These are phyloP conservation scores for Crithidia bombi DNA, from an alignment of 208 protist species.

Conservation along the genomic window DNA sequence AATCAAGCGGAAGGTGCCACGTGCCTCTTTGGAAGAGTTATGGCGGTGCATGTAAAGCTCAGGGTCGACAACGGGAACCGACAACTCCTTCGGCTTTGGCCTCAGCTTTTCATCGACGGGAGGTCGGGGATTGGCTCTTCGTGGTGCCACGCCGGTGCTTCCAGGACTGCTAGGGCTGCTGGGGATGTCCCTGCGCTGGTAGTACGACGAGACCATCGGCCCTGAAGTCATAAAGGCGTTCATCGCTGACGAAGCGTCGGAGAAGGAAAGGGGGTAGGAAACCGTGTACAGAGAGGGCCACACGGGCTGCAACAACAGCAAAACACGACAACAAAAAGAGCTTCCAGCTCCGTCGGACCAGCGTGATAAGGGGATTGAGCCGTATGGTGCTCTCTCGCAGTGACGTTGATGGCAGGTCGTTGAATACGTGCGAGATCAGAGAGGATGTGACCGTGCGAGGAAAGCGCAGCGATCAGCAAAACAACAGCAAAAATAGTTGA, in stretches of 20 bases:
- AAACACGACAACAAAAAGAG: conserved; percentile 1
- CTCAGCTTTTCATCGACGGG: conserved; percentile 6
- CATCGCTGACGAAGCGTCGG: conserved; percentile 12
- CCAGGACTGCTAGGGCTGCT: not conserved
- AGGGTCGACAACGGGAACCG: conserved; percentile 23
- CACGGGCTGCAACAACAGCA: too few relatives aligned
- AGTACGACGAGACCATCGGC: conserved; percentile 32
- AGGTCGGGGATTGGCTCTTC: not conserved
- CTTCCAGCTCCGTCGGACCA: too few relatives aligned
- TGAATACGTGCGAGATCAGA: too few relatives aligned
- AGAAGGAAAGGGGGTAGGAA: not conserved
- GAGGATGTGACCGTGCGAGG: too few relatives aligned
- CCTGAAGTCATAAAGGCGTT: conserved; percentile 21
- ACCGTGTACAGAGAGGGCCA: too few relatives aligned
- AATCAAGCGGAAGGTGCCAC: conserved; percentile 40
- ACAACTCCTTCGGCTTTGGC: conserved; percentile 26
- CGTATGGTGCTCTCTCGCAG: too few relatives aligned
- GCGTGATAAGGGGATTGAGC: too few relatives aligned
- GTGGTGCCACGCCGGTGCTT: not conserved
- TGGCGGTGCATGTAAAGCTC: conserved; percentile 39
- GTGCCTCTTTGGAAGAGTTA: conserved; percentile 42
- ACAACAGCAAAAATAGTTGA: too few relatives aligned
- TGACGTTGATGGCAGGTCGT: too few relatives aligned
- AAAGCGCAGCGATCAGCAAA: too few relatives aligned
- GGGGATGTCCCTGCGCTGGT: conserved; percentile 20